A percentile compares a stretch with the other conserved stretches of the same genome.
Conservation (phyloP, 1,284 basidiomycete genomes). For the Cryptococcus sp. region DNA sequence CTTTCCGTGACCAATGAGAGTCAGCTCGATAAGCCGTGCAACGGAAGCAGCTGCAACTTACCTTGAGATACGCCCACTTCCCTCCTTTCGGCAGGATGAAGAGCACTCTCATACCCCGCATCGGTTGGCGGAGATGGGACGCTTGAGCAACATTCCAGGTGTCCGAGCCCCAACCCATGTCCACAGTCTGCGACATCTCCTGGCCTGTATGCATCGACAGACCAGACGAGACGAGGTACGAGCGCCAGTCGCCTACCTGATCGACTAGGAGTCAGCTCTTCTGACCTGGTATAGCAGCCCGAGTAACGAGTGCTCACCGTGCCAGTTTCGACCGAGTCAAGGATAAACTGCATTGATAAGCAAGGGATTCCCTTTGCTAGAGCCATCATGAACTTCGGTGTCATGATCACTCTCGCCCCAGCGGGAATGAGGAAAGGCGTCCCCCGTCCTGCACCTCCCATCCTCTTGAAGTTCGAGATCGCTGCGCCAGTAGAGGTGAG, state of each 20-base stretch:
- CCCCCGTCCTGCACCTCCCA: conserved; percentile 13
- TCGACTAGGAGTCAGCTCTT: not conserved
- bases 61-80: conserved; percentile 26
- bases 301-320: not conserved
- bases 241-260: conserved; percentile 61
- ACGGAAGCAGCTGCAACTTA: conserved; percentile 11
- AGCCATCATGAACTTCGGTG: conserved; percentile 76
- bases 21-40: conserved; percentile 5
- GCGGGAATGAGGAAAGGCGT: conserved; percentile 67
- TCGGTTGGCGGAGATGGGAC: conserved; percentile 54
- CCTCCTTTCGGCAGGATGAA: conserved; percentile 30
- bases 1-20: conserved; percentile 8
- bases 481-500: conserved; percentile 56
- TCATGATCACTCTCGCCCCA: conserved; percentile 65
- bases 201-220: conserved; percentile 60
- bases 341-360: conserved; percentile 66
- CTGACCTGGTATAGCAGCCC: not conserved
- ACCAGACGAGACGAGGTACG: conserved; percentile 70
- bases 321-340: conserved; percentile 39
- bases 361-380: conserved; percentile 84
- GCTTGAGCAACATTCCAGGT: conserved; percentile 55
- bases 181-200: conserved; percentile 68
- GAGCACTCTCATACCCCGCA: conserved; percentile 33
- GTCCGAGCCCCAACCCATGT: conserved; percentile 66
- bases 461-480: conserved; percentile 17